These are phyloP conservation scores for Lactifluus subvellereus DNA, from an alignment of 768 basidiomycete species.

Conservation along the genomic window DNA sequence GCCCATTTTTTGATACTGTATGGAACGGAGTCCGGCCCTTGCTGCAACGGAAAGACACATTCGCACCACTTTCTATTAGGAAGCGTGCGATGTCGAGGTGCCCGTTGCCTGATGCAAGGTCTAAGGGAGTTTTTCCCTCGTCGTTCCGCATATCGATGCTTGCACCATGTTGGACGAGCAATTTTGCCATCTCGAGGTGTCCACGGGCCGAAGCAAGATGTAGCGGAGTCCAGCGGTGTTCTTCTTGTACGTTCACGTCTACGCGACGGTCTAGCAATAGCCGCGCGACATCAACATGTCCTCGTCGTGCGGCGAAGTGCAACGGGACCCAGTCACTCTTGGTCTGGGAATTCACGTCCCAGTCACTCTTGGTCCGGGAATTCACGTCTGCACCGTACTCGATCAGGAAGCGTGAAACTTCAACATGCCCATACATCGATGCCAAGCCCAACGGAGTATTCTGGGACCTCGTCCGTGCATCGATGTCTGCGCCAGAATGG, in stretches of 20 bases:
- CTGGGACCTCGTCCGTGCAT: no score
- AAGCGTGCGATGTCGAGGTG: background rate
- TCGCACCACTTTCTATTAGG: background rate
- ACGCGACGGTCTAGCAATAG: slow-evolving; percentile 3
- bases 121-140: background rate
- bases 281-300: background rate
- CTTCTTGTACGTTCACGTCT: background rate
- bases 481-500: no score
- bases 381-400: no score
- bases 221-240: background rate
- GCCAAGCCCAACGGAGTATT: no score
- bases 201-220: background rate
- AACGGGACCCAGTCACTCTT: background rate
- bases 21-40: slow-evolving; percentile 6
- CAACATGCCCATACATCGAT: no score
- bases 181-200: background rate
- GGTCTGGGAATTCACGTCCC: no score
- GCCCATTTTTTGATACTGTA: background rate
- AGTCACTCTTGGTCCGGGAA: no score
- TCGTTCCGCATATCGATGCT: background rate
- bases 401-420: no score
- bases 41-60: background rate
- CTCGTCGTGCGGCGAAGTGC: background rate
- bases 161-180: background rate
- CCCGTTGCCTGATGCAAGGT: background rate